A percentile compares a stretch with the other conserved stretches of the same genome.
Evolutionary conservation across 441 rosid genomes (phyloP).

Genomic region (Erodium moschatum): DNA sequence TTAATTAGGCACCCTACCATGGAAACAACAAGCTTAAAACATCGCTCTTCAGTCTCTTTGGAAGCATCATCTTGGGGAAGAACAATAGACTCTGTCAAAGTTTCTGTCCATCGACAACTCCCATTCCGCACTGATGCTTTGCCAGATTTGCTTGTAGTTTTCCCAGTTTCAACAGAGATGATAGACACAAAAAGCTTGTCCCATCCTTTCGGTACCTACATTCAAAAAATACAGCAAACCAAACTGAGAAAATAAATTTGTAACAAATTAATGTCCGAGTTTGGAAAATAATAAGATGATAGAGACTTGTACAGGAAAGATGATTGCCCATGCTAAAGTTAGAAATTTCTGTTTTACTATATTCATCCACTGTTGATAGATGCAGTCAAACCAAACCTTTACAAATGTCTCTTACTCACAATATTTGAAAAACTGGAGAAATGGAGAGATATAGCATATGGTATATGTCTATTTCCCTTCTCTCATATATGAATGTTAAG

Average conservation of each 20-base stretch:
- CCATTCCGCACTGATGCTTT: constrained; percentile 41
- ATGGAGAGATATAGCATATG: background rate
- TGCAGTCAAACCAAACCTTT: background rate
- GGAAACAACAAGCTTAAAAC: constrained; percentile 44
- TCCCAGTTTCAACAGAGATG: constrained; percentile 45
- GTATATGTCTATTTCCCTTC: background rate
- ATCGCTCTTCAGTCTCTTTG: constrained; percentile 33
- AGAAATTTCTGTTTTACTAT: background rate
- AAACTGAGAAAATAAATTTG: background rate
- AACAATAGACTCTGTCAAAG: constrained; percentile 40
- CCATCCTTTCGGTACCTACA: constrained; percentile 67
- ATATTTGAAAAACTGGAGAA: background rate
- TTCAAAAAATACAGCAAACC: constrained; percentile 4
- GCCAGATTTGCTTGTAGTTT: constrained; percentile 38
- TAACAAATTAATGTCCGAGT: background rate
- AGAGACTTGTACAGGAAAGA: background rate
- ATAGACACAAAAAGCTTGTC: constrained; percentile 48
- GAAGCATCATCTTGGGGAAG: constrained; percentile 32
- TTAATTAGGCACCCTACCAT: constrained; percentile 27
- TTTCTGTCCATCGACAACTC: constrained; percentile 51
- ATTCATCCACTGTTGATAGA: background rate
- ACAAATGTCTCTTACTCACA: background rate
- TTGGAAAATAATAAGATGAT: constrained; percentile 3
- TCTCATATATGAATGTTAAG: background rate
- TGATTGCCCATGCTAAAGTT: background rate